A percentile compares a stretch with the other conserved stretches of the same genome.
Conservation (phyloP, 495 filamentous ascomycete genomes). For the Aspergillus ostianus region DNA sequence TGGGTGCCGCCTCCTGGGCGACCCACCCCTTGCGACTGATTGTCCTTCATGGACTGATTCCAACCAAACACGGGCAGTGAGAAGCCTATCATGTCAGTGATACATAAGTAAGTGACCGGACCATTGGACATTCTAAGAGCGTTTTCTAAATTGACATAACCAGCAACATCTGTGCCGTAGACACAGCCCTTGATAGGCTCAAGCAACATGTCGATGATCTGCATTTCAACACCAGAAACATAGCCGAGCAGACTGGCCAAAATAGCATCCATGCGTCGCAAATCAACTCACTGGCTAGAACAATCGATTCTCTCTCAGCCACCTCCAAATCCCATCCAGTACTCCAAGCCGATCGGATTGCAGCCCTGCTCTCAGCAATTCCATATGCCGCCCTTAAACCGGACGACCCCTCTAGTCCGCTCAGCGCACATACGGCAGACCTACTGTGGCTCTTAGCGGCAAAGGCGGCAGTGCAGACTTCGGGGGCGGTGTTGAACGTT, state of each 20-base stretch:
- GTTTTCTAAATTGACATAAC: background rate
- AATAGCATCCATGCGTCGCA: background rate
- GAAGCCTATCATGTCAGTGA: conserved; percentile 55
- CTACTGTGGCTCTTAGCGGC: conserved; percentile 83
- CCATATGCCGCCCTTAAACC: conserved; percentile 30
- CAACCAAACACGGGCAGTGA: background rate
- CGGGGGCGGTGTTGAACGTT: conserved; percentile 70
- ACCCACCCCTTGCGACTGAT: too few relatives aligned
- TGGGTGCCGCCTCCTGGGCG: too few relatives aligned
- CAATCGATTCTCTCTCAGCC: conserved; percentile 68
- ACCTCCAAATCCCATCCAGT: conserved; percentile 55
- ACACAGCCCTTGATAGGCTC: conserved; percentile 76
- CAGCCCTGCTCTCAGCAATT: conserved; percentile 58
- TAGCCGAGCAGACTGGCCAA: conserved; percentile 18
- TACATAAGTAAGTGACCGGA: conserved; percentile 58
- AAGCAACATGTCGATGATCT: conserved; percentile 44
- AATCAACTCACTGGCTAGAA: conserved; percentile 51
- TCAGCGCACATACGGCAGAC: conserved; percentile 59
- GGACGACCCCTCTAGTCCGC: conserved; percentile 17
- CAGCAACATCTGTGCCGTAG: conserved; percentile 77
- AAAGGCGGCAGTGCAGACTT: conserved; percentile 82
- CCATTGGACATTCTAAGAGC: background rate
- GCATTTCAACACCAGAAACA: conserved; percentile 14
- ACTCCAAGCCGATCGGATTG: conserved; percentile 52
- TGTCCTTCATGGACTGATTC: background rate